These are phyloP conservation scores for Stenocarpella maydis DNA, from an alignment of 2,329 filamentous ascomycete species.

Conservation along the genomic window DNA sequence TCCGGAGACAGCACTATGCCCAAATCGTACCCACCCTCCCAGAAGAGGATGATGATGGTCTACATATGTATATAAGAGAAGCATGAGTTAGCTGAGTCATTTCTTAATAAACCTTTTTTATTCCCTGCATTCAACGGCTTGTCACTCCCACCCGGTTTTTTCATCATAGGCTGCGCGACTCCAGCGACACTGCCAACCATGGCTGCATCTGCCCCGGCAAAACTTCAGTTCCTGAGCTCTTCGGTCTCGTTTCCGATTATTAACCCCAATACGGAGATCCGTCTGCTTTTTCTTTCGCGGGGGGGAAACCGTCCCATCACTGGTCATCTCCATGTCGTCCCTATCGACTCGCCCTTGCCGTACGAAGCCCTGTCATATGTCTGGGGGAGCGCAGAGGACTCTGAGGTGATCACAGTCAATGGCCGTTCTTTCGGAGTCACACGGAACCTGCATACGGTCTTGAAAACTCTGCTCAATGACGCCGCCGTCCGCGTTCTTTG, in stretches of 20 bases:
- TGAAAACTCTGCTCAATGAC: neutral
- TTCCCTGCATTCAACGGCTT: too few species aligned
- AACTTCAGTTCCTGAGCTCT: neutral
- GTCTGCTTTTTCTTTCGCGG: neutral
- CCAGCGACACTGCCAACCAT: too few species aligned
- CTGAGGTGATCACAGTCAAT: neutral
- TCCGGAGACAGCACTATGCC: too few species aligned
- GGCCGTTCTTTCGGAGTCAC: neutral
- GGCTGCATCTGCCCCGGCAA: too few species aligned
- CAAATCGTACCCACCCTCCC: too few species aligned
- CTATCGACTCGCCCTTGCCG: neutral
- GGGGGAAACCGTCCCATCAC: neutral
- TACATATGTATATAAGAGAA: too few species aligned
- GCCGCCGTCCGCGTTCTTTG: neutral
- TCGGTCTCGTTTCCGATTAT: neutral
- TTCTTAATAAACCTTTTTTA: neutral
- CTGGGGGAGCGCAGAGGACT: neutral
- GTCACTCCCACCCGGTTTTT: neutral
- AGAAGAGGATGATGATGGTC: too few species aligned
- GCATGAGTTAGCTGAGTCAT: too few species aligned
- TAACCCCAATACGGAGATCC: neutral
- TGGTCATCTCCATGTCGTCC: neutral
- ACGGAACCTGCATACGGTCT: neutral
- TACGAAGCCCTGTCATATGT: conserved; percentile 5
- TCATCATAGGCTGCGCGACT: neutral